A percentile compares a stretch with the other conserved stretches of the same genome.
Conservation (phyloP, 1,284 basidiomycete species). For the Ganoderma resinaceum region DNA sequence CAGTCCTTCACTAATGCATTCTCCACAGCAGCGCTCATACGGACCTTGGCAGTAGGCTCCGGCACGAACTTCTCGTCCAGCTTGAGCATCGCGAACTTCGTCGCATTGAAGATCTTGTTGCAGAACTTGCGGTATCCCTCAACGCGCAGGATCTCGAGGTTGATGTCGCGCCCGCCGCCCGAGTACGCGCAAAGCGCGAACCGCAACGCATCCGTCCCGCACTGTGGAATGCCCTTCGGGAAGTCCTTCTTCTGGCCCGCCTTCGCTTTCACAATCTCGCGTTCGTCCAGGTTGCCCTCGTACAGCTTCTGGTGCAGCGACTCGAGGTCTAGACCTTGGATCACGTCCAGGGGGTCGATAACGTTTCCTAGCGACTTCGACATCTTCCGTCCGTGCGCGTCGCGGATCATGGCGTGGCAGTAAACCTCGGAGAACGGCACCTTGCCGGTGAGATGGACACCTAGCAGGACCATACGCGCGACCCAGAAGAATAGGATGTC, state of each 20-base stretch:
- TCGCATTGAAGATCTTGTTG: slow-evolving; percentile 99
- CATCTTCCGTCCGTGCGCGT: slow-evolving; percentile 99
- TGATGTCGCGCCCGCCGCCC: slow-evolving; percentile 91
- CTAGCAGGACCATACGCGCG: slow-evolving; percentile 97
- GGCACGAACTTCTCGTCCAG: slow-evolving; percentile 87
- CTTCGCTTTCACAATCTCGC: slow-evolving; percentile 92
- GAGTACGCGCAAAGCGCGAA: slow-evolving; percentile 98
- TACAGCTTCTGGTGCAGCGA: slow-evolving; percentile 88
- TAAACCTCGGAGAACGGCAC: slow-evolving; percentile 98
- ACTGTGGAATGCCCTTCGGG: slow-evolving; percentile 99
- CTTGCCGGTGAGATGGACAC: slow-evolving; percentile 87
- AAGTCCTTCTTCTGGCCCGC: slow-evolving; percentile 99
- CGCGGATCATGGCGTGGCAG: slow-evolving; percentile 99
- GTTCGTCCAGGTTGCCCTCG: slow-evolving; percentile 94
- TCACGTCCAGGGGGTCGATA: slow-evolving; percentile 97
- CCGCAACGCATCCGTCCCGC: slow-evolving; percentile 95
- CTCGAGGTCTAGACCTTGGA: slow-evolving; percentile 87
- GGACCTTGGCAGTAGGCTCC: slow-evolving; percentile 69
- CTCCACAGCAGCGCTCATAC: neutral
- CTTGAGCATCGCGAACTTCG: slow-evolving; percentile 97
- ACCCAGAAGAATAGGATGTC: slow-evolving; percentile 99
- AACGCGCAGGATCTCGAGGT: slow-evolving; percentile 95
- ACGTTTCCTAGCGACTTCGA: slow-evolving; percentile 98
- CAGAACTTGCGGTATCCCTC: slow-evolving; percentile 99
- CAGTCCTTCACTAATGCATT: neutral